Evolutionary conservation across 176 grass and related monocot genomes (phyloP).

Genomic region (sorghum (Sorghum bicolor)): DNA sequence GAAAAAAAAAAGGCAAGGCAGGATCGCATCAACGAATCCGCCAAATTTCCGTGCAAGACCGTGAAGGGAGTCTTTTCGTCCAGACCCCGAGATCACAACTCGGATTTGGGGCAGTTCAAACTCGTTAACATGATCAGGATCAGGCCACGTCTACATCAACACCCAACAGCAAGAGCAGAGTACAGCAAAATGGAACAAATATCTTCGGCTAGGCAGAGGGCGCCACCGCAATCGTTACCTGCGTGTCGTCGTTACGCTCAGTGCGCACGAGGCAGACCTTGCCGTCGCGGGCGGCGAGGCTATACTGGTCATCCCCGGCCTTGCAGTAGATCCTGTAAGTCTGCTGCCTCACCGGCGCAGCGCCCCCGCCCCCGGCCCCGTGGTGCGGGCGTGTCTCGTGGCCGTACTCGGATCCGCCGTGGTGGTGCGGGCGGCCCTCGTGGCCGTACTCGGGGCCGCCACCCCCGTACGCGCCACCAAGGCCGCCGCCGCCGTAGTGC

Average conservation of each 20-base stretch:
- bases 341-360: slow-evolving; percentile 31
- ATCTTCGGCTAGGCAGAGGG: not conserved
- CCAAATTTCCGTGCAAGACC: not conserved
- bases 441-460: slow-evolving; percentile 19
- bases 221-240: slow-evolving; percentile 9
- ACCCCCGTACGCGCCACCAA: not conserved
- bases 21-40: not conserved
- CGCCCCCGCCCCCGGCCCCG: not conserved
- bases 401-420: slow-evolving; percentile 25
- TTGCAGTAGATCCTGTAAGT: slow-evolving; percentile 57
- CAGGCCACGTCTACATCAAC: not conserved
- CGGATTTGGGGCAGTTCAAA: not conserved
- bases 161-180: not conserved
- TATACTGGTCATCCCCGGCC: slow-evolving; percentile 50
- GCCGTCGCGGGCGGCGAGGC: slow-evolving; percentile 54
- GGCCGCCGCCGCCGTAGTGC: not conserved
- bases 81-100: not conserved
- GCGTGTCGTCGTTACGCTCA: slow-evolving; percentile 44
- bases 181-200: not conserved
- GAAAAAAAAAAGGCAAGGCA: slow-evolving; percentile 11
- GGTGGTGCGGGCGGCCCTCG: slow-evolving; percentile 28
- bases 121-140: not conserved
- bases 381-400: slow-evolving; percentile 29
- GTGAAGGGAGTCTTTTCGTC: not conserved
- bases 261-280: slow-evolving; percentile 44